Evolutionary conservation across 768 basidiomycete species (phyloP), one percentile per base, ranked within the genome.

Genomic region (Coprinopsis sp.): DNA sequence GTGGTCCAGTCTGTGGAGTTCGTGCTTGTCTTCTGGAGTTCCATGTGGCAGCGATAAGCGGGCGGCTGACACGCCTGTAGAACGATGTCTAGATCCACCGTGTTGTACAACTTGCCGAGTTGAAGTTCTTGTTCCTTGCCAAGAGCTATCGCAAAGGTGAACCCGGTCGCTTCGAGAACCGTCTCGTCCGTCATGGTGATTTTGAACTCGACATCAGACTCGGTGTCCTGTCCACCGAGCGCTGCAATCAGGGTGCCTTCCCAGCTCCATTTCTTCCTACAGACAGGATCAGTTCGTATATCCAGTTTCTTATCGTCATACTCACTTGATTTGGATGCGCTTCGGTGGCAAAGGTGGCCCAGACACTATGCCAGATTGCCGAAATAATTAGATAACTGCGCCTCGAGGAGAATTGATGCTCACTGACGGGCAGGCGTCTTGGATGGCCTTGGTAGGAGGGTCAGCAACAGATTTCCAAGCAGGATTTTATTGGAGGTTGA

Each of bases 251-350:
- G 64, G 18, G 75, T 64, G 19, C 83, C 84, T 29, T 69, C 64
- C 85, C 86, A 87, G 51, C 70, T 79, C 78, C 78, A 87, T 76
- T 57, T 78, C 79, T 18, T 11, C 11, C 18, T n/a, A n/a, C n/a
- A n/a, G n/a, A n/a, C n/a, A n/a, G n/a, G n/a, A n/a, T n/a, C n/a
- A n/a, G n/a, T n/a, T n/a, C n/a, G n/a, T n/a, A n/a, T n/a, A n/a
- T n/a, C n/a, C n/a, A n/a, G n/a, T n/a, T n/a, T n/a, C n/a, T n/a
- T n/a, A n/a, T n/a, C n/a, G n/a, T n/a, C n/a, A n/a, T n/a, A n/a
- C n/a, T n/a, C n/a, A n/a, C n/a, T n/a, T n/a, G n/a, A n/a, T n/a
- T n/a, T n/a, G n/a, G n/a, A n/a, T n/a, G n/a, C n/a, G n/a, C n/a
- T n/a, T n/a, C n/a, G n/a, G n/a, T n/a, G n/a, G n/a, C n/a, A n/a